These are phyloP conservation scores for Pseudisothecium myosuroides DNA, from an alignment of 225 moss, liverwort and hornwort species.

Conservation along the genomic window DNA sequence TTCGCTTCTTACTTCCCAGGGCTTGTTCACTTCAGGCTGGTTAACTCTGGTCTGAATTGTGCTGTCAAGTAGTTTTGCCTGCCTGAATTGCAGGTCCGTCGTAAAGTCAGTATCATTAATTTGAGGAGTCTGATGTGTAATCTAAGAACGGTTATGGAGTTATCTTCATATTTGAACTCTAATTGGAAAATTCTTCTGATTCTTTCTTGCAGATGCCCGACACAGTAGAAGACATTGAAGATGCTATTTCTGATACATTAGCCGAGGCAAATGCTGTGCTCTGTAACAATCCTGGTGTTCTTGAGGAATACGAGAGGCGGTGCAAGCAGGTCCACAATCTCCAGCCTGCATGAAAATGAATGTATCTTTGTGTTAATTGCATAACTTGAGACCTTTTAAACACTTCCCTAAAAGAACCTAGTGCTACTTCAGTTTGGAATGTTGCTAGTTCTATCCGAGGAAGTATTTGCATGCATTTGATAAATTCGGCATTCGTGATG, in stretches of 20 bases:
- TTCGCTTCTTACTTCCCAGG: not conserved
- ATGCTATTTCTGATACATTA: conserved; percentile 46
- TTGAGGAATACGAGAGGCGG: conserved; percentile 88
- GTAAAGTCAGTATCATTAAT: not conserved
- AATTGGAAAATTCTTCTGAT: not conserved
- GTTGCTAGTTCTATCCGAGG: not conserved
- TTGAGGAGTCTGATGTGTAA: not conserved
- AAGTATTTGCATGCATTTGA: not conserved
- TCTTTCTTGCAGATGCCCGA: conserved; percentile 57
- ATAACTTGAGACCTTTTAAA: not conserved
- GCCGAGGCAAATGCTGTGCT: conserved; percentile 82
- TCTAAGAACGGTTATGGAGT: not conserved
- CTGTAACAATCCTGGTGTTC: conserved; percentile 87
- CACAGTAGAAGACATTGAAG: conserved; percentile 67
- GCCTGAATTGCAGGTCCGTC: not conserved
- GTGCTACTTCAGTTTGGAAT: not conserved
- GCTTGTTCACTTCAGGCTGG: not conserved
- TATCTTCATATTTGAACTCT: not conserved
- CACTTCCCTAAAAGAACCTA: not conserved
- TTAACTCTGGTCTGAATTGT: not conserved
- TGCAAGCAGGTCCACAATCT: conserved; percentile 54
- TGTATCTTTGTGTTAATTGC: not conserved
- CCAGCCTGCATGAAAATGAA: not conserved
- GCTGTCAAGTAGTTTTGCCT: not conserved
- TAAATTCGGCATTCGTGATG: not conserved